Base-by-base conservation (phyloP, 2,329 filamentous ascomycete genomes). In the Myriosclerotinia scirpicola region DNA sequence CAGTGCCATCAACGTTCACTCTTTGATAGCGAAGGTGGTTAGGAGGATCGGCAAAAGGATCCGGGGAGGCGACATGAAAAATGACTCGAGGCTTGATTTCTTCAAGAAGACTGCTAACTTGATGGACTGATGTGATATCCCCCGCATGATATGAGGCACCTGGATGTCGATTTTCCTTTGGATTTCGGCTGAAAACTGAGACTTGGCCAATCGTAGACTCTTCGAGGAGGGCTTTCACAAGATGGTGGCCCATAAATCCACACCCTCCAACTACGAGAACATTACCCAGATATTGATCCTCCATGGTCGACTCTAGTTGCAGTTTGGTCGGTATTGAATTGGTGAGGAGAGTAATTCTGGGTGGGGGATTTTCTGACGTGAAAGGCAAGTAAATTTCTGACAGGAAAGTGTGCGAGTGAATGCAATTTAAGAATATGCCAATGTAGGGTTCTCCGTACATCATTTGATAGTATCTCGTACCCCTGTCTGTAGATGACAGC, bases 141-240 rank as follows among this genome's bases (percentile, higher is more conserved):
- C 73, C 74, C 2, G 66, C 36, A 52, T 70, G 26, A 61, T 79
- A 79, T 0, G 69, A 69, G 14, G 67, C 74, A 1, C 67, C 59
- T 0, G 67, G 59, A 46, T 73, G 69, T 12, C 52, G 69, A n/a
- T 78, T 78, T 20, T 63, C 66, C 2, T 56, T 63, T 4, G 71
- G 59, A 4, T 72, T 69, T 5, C 73, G 71, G 62, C 77, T 77
- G 5, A 79, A 20, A 7, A 79, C 72, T 42, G 72, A 69, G 15
- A 79, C 71, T 0, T 69, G 17, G 4, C 68, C 69, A 34, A 68
- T 71, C 11, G 68, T 69, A 1, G 61, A 30, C 30, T 77, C 73
- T 3, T 68, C 26, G 1, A 75, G 62, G 0, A 78, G 72, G 2
- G 73, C 67, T 0, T 67, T 42, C 22, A 79, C 77, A 2, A 78